Conservation (phyloP, 257 asterid genomes). For the Penstemon newberryi region DNA sequence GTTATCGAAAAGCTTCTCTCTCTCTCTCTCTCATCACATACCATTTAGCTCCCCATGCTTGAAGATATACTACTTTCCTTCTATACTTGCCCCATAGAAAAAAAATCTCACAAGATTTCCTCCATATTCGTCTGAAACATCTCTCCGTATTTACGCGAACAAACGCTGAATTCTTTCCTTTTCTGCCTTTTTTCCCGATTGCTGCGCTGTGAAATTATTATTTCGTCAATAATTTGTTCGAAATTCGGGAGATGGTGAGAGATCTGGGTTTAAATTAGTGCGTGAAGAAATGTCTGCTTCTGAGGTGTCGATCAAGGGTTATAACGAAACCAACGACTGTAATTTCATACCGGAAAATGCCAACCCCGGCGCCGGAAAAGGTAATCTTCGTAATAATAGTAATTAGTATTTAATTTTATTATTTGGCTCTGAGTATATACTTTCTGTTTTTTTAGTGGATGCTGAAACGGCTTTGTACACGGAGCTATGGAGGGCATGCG, state of each 20-base stretch:
- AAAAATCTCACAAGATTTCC: constrained; percentile 21
- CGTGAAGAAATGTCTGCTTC: too few relatives aligned
- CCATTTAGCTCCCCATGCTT: constrained; percentile 44
- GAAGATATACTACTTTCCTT: constrained; percentile 31
- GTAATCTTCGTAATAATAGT: constrained; percentile 28
- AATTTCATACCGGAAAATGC: constrained; percentile 32
- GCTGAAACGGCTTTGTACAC: constrained; percentile 75
- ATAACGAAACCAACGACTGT: constrained; percentile 38
- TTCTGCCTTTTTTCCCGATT: not conserved
- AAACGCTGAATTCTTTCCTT: not conserved
- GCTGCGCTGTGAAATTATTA: too few relatives aligned
- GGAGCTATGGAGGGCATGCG: constrained; percentile 96
- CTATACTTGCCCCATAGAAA: not conserved
- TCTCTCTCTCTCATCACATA: constrained; percentile 32
- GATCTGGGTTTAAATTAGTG: too few relatives aligned
- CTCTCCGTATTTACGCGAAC: too few relatives aligned
- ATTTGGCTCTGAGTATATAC: not conserved
- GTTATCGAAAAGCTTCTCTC: constrained; percentile 31
- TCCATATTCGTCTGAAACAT: not conserved
- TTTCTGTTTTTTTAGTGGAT: constrained; percentile 42
- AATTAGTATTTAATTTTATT: not conserved
- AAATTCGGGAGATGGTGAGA: not conserved
- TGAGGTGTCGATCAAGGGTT: constrained; percentile 55
- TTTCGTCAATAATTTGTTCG: not conserved
- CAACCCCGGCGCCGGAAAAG: constrained; percentile 45